phyloP scores from a whole-genome alignment of 768 basidiomycete species.

The Cantharellus anzutake region DNA sequence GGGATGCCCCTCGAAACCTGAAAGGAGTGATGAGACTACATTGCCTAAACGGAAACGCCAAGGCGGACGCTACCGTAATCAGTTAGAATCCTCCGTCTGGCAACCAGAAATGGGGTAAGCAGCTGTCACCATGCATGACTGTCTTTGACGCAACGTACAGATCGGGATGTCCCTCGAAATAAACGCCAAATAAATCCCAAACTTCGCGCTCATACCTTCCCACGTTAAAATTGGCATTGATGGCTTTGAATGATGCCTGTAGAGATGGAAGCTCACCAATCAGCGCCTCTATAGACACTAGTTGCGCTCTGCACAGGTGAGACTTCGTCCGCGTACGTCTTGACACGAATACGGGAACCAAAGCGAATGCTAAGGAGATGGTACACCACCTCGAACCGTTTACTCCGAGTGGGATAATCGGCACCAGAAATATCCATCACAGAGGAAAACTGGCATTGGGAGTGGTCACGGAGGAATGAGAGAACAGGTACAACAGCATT shows the following conservation, averaged over 20 bases:
- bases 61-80: slow-evolving; percentile 56
- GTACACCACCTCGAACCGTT: slow-evolving; percentile 94
- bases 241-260: background rate
- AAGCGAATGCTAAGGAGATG: slow-evolving; percentile 68
- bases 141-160: slow-evolving; percentile 35
- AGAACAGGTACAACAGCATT: slow-evolving; percentile 66
- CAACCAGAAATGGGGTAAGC: slow-evolving; percentile 6
- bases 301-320: slow-evolving; percentile 74
- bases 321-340: slow-evolving; percentile 90
- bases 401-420: slow-evolving; percentile 83
- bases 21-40: slow-evolving; percentile 5
- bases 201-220: slow-evolving; percentile 87
- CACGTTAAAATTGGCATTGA: background rate
- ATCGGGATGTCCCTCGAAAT: slow-evolving; percentile 92
- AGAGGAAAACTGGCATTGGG: slow-evolving; percentile 84
- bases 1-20: slow-evolving; percentile 94
- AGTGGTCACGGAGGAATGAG: slow-evolving; percentile 87
- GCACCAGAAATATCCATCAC: slow-evolving; percentile 90
- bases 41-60: background rate
- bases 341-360: slow-evolving; percentile 79
- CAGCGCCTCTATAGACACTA: slow-evolving; percentile 71
- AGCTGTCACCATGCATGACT: background rate
- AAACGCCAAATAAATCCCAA: slow-evolving; percentile 96
- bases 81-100: slow-evolving; percentile 85
- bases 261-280: slow-evolving; percentile 42